A percentile compares a stretch with the other conserved stretches of the same genome.
Conservation (phyloP, 2,329 filamentous ascomycete genomes). For the Paecilomyces niveus region DNA sequence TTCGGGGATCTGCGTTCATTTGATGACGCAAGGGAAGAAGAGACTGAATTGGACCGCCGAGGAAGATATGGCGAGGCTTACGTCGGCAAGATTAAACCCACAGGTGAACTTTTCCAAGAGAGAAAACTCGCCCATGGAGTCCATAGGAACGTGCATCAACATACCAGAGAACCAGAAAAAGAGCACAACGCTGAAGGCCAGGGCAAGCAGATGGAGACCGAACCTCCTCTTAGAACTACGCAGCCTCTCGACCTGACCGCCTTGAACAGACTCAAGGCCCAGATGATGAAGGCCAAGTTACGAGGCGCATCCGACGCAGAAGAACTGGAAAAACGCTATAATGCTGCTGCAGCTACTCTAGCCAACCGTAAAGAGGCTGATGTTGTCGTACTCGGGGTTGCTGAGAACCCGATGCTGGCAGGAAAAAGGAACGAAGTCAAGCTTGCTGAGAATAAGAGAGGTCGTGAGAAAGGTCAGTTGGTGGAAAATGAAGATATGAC, state of each 20-base stretch:
- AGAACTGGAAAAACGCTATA: slow-evolving; percentile 77
- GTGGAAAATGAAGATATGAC: slow-evolving; percentile 93
- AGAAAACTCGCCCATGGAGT: slow-evolving; percentile 57
- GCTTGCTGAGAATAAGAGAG: slow-evolving; percentile 69
- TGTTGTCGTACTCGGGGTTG: slow-evolving; percentile 73
- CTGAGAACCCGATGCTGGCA: slow-evolving; percentile 84
- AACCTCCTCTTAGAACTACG: slow-evolving; percentile 41
- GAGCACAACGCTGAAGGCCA: slow-evolving; percentile 41
- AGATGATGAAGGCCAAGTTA: slow-evolving; percentile 93
- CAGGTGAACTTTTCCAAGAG: slow-evolving; percentile 76
- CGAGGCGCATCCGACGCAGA: slow-evolving; percentile 67
- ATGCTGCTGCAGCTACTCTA: slow-evolving; percentile 61
- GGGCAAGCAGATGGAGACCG: slow-evolving; percentile 52
- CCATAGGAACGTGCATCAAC: slow-evolving; percentile 26
- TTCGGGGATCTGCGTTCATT: slow-evolving; percentile 78
- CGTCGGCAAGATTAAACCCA: slow-evolving; percentile 76
- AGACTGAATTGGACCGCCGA: slow-evolving; percentile 78
- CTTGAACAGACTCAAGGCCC: slow-evolving; percentile 82
- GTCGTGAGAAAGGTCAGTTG: slow-evolving; percentile 74
- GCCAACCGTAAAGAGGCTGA: slow-evolving; percentile 53
- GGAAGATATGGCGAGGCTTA: slow-evolving; percentile 80
- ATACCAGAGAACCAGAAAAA: slow-evolving; percentile 25
- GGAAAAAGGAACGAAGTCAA: slow-evolving; percentile 70
- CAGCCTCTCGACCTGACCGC: slow-evolving; percentile 64
- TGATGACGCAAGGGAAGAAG: slow-evolving; percentile 87